Evolutionary conservation across 352 stramenopile species (phyloP), one percentile per base, ranked within the genome.

Genomic region (Phytophthora meadii): DNA sequence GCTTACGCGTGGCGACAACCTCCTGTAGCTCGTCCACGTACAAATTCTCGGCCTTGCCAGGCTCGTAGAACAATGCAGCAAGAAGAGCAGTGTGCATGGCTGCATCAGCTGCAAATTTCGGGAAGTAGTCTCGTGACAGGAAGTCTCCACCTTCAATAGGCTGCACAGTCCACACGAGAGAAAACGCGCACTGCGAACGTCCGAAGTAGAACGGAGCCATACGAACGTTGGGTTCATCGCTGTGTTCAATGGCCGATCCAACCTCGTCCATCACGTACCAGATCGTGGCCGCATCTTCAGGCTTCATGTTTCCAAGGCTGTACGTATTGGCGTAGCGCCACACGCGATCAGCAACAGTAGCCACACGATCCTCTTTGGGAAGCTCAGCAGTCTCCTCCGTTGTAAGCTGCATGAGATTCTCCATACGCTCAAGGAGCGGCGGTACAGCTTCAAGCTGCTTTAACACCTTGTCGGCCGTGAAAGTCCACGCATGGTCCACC

Each of bases 261-360:
- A 87, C 77, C 61, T 87, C 75, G 48, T 87, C 77, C 77, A 87
- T 84, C 44, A 87, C 65, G 60, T 87, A 87, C 75, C 77, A 87
- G 47, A 84, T 87, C 24, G 77, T 58, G 34, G 70, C 69, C 17
- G 70, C 56, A 14, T 82, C 70, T 58, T 82, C 77, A 5, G 69
- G 75, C 41, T 74, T 77, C 9, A 75, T 51, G 40, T 80, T 78
- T 25, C 75, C 75, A 32, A 87, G 65, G 19, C 70, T 61, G 48
- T 87, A 87, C 30, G 77, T 84, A 54, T 82, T 84, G 63, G 74
- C 70, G 46, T 76, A 81, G 17, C 70, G 70, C 77, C 77, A 87
- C 51, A 84, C 72, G 2, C 67, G 55, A 19, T 82, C 50, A 24
- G 76, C 40, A 5, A 87, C 75, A 9, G 48, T 34, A 15, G 28